Percentiles rank a stretch among this genome's conserved stretches.
Evolutionary conservation across 2,329 filamentous ascomycete genomes (phyloP).

Genomic region (Bipolaris zeicola): DNA sequence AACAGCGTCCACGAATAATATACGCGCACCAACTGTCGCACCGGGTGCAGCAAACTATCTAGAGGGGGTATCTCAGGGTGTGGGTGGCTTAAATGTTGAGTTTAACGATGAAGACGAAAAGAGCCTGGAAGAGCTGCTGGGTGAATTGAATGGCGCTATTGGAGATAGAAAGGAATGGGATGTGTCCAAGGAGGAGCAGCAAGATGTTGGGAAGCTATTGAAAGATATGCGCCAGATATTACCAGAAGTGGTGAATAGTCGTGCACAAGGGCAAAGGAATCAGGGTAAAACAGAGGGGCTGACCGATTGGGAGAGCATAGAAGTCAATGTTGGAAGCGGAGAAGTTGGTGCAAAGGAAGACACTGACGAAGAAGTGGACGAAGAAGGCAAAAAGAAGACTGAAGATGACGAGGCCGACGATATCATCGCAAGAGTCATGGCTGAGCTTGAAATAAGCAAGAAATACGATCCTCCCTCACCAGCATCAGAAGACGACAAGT

Average conservation of each 20-base stretch:
- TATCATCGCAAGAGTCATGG: conserved; percentile 54
- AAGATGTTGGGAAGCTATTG: conserved; percentile 49
- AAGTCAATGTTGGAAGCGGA: conserved; percentile 36
- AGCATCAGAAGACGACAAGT: conserved; percentile 22
- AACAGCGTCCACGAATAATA: conserved; percentile 24
- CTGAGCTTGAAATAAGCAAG: conserved; percentile 52
- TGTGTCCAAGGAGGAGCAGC: conserved; percentile 48
- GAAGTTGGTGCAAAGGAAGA: conserved; percentile 27
- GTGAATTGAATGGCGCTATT: conserved; percentile 45
- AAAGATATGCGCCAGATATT: conserved; percentile 50
- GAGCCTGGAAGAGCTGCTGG: conserved; percentile 54
- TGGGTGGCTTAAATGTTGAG: conserved; percentile 32
- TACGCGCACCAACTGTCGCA: conserved; percentile 30
- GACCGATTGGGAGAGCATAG: conserved; percentile 42
- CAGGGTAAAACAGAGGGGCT: conserved; percentile 20
- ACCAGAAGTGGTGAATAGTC: conserved; percentile 37
- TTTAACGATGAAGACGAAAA: conserved; percentile 51
- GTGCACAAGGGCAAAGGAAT: conserved; percentile 8
- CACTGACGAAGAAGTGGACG: conserved; percentile 19
- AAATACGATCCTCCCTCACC: conserved; percentile 45
- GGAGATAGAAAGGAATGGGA: conserved; percentile 48
- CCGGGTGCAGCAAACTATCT: conserved; percentile 45
- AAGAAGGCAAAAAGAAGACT: conserved; percentile 30
- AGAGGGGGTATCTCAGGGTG: conserved; percentile 39
- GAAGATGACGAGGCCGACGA: conserved; percentile 53